Evolutionary conservation across 495 filamentous ascomycete genomes (phyloP), one percentile per base, ranked within the genome.

Genomic region (Tuber magnatum): DNA sequence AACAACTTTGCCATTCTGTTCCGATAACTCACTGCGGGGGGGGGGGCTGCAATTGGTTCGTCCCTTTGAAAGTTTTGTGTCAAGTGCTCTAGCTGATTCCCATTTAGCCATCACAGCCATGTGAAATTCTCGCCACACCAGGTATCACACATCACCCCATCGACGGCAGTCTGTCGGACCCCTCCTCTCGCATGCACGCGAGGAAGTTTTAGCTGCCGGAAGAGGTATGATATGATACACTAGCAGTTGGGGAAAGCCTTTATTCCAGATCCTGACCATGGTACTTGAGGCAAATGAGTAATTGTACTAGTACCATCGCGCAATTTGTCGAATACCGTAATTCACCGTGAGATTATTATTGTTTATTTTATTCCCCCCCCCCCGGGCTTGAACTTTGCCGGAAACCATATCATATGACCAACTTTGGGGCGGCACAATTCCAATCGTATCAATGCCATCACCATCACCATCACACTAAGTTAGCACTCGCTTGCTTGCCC

Each of bases 1-100:
- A 97, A 97, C 84, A 97, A 97, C 83, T 97, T 97, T 84, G 88
- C 93, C 28, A 89, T 97, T 76, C 86, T 92, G 56, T 78, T 96
- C 68, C 78, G 83, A 46, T 84, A 77, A 79, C 14, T 41, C 18
- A 24, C 69, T 35, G 56, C 28, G 28, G 28, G 39, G 39, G 39
- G 7, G 39, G 46, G 46, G 28, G 28, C 16, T 20, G 24, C 56
- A 65, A 65, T 65, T 35, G 56, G 56, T 20, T 14, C 10, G 56
- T 65, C 32, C 56, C 35, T 65, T 65, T 65, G 56, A 32, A 35
- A 65, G 28, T 65, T 65, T 65, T 65, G 28, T 35, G 28, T 20
- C 56, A 65, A 35, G 14, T 35, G 56, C 28, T 65, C 28, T 18
- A 35, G 35, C 16, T 32, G 18, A 65, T 20, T 16, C 10, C 56